Base-by-base conservation (phyloP, 2,329 filamentous ascomycete genomes). In the Daldinia eschscholtzii region DNA sequence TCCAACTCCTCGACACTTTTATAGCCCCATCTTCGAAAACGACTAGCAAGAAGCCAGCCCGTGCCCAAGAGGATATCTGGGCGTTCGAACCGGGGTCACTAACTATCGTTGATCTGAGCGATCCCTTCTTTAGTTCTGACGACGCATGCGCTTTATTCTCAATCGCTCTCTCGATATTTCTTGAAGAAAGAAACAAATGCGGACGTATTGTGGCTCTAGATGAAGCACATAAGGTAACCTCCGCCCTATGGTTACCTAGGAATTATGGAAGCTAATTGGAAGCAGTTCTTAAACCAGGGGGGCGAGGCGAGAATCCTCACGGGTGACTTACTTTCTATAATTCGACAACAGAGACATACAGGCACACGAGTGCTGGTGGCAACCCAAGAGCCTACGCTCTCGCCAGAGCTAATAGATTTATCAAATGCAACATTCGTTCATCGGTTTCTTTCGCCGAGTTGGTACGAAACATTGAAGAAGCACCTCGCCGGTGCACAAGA, bases 31-130 rank as follows among this genome's bases (percentile, higher is more conserved):
- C 71, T 1, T 4, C 30, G 1, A 46, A 41, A 50, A 72, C 55
- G 2, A 67, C 44, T 39, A 67, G 35, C 10, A 73, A 60, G 13
- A 52, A 53, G 26, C 65, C 57, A 23, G 71, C 62, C 13, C 26
- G 7, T 7, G 52, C 65, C 10, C 10, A 56, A 20, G 46, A 70
- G 56, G 33, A 74, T 28, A 73, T 74, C 6, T 75, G 71, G 72
- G 59, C 66, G 1, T 79, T 80, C 26, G 65, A 76, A 1, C 80
- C 81, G 0, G 85, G 85, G 0, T 80, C 80, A 2, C 74, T 89
- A 12, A 89, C 85, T 0, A 88, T 90, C 53, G 78, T 89, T 39
- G 88, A 90, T 68, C 76, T 90, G n/a, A 87, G 83, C 52, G 86
- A 86, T 71, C 83, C 86, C 0, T 88, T 88, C 68, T 76, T 89